Evolutionary conservation across 108 stramenopile species (phyloP).

Genomic region (Discostella stelligeroides): DNA sequence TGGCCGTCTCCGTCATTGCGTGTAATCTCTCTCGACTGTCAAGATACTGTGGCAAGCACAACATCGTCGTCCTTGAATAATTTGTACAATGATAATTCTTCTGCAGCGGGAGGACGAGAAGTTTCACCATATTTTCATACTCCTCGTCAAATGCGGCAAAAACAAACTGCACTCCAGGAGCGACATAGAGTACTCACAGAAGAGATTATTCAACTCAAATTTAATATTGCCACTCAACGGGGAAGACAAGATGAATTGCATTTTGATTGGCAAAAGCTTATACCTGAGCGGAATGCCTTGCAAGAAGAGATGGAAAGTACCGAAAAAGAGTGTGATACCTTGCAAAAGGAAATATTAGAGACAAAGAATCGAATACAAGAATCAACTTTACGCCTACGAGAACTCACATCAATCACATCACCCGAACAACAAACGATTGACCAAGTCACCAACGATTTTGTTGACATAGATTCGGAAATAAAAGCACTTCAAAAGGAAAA

Average conservation of each 20-base stretch:
- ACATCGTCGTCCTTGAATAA: too few relatives aligned
- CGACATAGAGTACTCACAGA: conserved; percentile 24
- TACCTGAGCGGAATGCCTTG: conserved; percentile 9
- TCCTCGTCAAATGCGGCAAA: too few relatives aligned
- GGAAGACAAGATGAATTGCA: conserved; percentile 19
- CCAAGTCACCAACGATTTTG: conserved; percentile 12
- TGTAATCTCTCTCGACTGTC: neutral
- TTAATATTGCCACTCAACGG: conserved; percentile 22
- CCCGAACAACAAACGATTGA: conserved; percentile 13
- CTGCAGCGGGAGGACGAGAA: neutral
- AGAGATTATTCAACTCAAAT: conserved; percentile 19
- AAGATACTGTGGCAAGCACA: conserved; percentile 1
- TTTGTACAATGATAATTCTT: too few relatives aligned
- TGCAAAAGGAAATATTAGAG: conserved; percentile 14
- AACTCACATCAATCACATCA: neutral
- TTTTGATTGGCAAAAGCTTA: conserved; percentile 17
- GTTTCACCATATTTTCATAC: neutral
- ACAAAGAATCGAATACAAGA: neutral
- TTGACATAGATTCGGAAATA: conserved; percentile 10
- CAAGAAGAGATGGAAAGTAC: conserved; percentile 4
- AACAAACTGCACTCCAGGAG: conserved; percentile 10
- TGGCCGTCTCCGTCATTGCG: neutral
- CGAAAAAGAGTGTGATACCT: conserved; percentile 15
- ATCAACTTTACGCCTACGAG: conserved; percentile 7
- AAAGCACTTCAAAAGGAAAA: conserved; percentile 6